Evolutionary conservation across 2,329 filamentous ascomycete species (phyloP).

Genomic region (Teratosphaeria nubilosa): DNA sequence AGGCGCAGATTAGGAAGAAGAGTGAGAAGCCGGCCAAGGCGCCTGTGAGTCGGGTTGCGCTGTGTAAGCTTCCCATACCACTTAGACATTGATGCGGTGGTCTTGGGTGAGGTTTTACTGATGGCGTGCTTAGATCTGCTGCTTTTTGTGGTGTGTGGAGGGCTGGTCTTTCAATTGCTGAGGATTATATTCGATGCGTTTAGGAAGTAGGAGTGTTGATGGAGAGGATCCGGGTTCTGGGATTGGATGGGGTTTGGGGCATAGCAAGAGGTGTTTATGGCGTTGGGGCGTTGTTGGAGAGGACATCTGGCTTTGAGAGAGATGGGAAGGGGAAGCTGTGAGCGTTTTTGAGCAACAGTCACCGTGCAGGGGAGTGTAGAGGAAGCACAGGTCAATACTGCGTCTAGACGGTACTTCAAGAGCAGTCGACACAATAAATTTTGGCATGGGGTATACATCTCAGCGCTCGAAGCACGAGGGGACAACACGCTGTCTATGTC

Average conservation of each 20-base stretch:
- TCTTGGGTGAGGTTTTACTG: too few species aligned
- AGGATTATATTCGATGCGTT: conserved; percentile 33
- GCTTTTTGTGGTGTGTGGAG: conserved; percentile 54
- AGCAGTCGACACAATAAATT: not conserved
- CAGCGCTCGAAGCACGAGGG: not conserved
- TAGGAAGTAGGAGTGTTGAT: not conserved
- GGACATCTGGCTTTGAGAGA: not conserved
- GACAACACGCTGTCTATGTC: not conserved
- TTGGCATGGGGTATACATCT: not conserved
- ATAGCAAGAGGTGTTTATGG: not conserved
- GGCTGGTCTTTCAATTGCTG: conserved; percentile 48
- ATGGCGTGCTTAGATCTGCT: conserved; percentile 39
- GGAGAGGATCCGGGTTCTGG: not conserved
- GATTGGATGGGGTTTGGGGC: not conserved
- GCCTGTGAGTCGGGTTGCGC: conserved; percentile 47
- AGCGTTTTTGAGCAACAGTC: not conserved
- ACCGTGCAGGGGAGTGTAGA: not conserved
- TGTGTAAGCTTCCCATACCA: too few species aligned
- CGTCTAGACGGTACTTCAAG: not conserved
- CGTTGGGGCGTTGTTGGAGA: not conserved
- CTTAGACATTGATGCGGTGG: too few species aligned
- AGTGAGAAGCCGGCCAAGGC: conserved; percentile 24
- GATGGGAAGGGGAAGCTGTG: not conserved
- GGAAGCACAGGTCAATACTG: not conserved
- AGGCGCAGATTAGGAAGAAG: conserved; percentile 33